Conservation (phyloP, 495 filamentous ascomycete species). For the Ascobolus immersus region DNA sequence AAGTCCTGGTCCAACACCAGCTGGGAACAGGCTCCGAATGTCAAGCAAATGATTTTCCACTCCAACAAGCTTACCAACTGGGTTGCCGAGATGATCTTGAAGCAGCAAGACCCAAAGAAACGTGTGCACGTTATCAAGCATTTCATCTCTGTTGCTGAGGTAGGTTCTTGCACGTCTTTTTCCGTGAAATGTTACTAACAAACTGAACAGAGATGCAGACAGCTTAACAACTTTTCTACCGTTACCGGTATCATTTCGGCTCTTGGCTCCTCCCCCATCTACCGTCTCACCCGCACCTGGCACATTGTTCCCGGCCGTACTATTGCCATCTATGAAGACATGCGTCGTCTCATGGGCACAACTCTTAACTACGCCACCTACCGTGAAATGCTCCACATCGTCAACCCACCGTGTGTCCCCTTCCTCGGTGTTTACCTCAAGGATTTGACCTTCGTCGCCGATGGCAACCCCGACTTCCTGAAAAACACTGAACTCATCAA, state of each 20-base stretch:
- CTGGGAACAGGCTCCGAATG: constrained; percentile 78
- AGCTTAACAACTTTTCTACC: constrained; percentile 88
- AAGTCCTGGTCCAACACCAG: constrained; percentile 92
- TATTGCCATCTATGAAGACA: constrained; percentile 50
- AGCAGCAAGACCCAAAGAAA: constrained; percentile 78
- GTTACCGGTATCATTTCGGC: constrained; percentile 97
- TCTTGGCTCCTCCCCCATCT: constrained; percentile 75
- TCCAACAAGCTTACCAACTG: constrained; percentile 97
- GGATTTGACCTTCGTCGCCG: constrained; percentile 94
- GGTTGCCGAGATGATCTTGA: constrained; percentile 99
- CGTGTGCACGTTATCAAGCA: constrained; percentile 95
- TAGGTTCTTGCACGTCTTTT: constrained; percentile 21
- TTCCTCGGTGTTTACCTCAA: constrained; percentile 98
- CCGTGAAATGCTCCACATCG: constrained; percentile 67
- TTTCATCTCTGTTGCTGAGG: constrained; percentile 87
- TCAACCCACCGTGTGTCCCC: constrained; percentile 90
- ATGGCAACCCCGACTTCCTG: constrained; percentile 82
- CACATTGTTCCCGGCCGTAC: constrained; percentile 67
- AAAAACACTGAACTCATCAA: constrained; percentile 93
- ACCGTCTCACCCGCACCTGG: constrained; percentile 87
- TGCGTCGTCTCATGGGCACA: constrained; percentile 87
- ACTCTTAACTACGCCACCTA: constrained; percentile 98
- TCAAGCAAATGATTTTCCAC: constrained; percentile 86
- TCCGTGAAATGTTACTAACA: constrained; percentile 9
- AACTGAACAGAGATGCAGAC: constrained; percentile 54